A percentile compares a stretch with the other conserved stretches of the same genome.
Conservation (phyloP, 768 basidiomycete genomes). For the Pisolithus albus region DNA sequence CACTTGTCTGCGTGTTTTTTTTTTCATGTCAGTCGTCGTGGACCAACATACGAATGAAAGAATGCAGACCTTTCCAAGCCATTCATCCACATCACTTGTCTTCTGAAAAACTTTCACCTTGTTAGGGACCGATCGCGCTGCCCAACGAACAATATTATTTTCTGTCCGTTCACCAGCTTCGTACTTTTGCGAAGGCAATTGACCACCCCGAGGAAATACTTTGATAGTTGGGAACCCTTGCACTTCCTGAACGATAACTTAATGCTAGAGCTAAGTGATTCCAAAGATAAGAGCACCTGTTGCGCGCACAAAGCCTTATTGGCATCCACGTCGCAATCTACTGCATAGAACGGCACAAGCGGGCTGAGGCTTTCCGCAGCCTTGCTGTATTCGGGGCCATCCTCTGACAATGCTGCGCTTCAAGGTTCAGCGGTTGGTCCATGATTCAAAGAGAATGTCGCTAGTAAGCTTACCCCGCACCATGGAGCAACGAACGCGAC, state of each 20-base stretch:
- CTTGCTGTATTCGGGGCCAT: constrained; percentile 83
- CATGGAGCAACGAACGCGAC: constrained; percentile 95
- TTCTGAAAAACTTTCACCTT: constrained; percentile 55
- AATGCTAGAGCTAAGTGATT: background rate
- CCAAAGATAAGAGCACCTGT: constrained; percentile 38
- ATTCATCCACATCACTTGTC: constrained; percentile 51
- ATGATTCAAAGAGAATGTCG: background rate
- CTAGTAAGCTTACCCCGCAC: constrained; percentile 65
- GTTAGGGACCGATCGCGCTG: constrained; percentile 66
- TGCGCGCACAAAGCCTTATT: constrained; percentile 82
- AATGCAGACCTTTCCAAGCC: constrained; percentile 58
- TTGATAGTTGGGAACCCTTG: constrained; percentile 95
- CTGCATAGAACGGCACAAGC: constrained; percentile 80
- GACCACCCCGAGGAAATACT: constrained; percentile 74
- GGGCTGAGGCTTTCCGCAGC: constrained; percentile 76
- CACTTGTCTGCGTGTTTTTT: constrained; percentile 25
- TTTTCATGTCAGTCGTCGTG: background rate
- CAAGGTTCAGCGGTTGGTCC: background rate
- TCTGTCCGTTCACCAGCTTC: constrained; percentile 65
- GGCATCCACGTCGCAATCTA: constrained; percentile 82
- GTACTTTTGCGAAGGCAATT: constrained; percentile 56
- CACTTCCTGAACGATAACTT: constrained; percentile 44
- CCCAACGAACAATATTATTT: constrained; percentile 69
- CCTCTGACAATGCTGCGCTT: constrained; percentile 67
- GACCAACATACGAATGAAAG: background rate